Base-by-base conservation (phyloP, 208 protist genomes). In the Phytomonas francai region DNA sequence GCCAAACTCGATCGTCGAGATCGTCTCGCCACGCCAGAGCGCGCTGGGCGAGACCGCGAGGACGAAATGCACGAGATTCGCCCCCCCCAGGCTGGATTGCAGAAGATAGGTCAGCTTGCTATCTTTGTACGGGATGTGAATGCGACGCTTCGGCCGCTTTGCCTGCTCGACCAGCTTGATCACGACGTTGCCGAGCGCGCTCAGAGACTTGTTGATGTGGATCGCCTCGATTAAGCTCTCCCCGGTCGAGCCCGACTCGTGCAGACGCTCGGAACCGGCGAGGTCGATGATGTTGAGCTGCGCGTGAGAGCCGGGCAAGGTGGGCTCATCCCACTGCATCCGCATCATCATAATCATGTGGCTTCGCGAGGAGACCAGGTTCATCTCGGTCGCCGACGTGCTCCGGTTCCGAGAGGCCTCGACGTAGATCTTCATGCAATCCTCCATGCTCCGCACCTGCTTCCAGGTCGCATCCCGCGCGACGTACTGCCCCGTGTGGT, bases 231-330 rank as follows among this genome's bases (percentile, higher is more conserved):
- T 93, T 78, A 97, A 87, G 49, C 63, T 72, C 31, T 96, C 89
- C 25, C 93, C 94, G 0, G 75, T 88, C n/a, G 83, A 86, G 6
- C 90, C 87, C 28, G 92, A 96, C 68, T 97, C 82, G 33, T 80
- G 69, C 9, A 97, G 63, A 32, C 88, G 77, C 81, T 98, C 95
- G 39, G 81, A 92, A 29, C 97, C 97, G 14, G 97, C 97, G 34
- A 98, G 86, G 72, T 98, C 97, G 49, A 97, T 81, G 65, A 98
- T 80, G 70, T 95, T 97, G 25, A 98, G 79, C 68, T 95, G 92
- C 34, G 90, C 85, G 63, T 79, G 84, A 5, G 83, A 93, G 30
- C 88, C 89, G 0, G 88, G 92, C 45, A 92, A 73, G 59, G 87
- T 77, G 14, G 91, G 84, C 73, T 93, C 88, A 72, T 96, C 91